These are phyloP conservation scores for Aspergillus sergii DNA, from an alignment of 2,329 filamentous ascomycete species.

Conservation along the genomic window DNA sequence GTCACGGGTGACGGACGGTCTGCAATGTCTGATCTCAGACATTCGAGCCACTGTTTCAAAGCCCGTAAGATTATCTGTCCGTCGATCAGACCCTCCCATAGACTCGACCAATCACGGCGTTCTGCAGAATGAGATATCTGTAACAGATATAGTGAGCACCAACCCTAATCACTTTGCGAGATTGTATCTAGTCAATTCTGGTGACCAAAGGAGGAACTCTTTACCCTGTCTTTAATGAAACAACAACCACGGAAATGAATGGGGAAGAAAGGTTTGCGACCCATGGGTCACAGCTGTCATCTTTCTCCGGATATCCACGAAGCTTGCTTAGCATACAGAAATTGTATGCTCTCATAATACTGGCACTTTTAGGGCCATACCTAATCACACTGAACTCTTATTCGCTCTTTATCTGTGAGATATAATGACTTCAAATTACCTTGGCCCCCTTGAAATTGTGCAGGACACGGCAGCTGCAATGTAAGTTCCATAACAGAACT, in stretches of 20 bases:
- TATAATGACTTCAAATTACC: background rate
- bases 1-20: background rate
- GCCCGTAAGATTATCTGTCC: background rate
- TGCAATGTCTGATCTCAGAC: background rate
- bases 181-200: background rate
- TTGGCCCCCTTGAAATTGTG: background rate
- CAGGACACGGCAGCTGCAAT: background rate
- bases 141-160: background rate
- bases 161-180: no score
- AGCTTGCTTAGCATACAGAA: background rate
- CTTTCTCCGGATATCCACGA: background rate
- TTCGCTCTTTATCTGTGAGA: background rate
- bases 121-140: background rate
- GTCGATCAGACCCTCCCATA: slow-evolving; percentile 3
- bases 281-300: background rate
- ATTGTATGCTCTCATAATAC: background rate
- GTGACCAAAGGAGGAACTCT: background rate
- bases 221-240: background rate
- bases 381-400: background rate
- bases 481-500: background rate
- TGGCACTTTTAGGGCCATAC: background rate
- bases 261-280: background rate
- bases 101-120: background rate
- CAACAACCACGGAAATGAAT: background rate
- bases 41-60: background rate